Conservation (phyloP, 129 eudicot genomes). For the Kitagawia praeruptora region DNA sequence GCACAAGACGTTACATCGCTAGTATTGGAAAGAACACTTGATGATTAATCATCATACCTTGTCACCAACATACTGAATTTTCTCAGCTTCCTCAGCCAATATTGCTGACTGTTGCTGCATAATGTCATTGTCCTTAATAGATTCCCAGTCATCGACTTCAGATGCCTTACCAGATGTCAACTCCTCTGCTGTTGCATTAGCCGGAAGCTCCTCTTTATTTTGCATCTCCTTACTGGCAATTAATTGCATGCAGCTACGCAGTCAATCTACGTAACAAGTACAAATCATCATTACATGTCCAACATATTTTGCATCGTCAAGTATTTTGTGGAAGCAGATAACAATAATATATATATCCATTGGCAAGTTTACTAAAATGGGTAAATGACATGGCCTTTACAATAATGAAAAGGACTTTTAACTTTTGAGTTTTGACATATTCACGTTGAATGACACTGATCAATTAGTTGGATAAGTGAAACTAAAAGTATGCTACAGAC, state of each 20-base stretch:
- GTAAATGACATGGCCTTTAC: not conserved
- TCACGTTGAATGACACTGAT: not conserved
- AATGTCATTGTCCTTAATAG: slow-evolving; percentile 68
- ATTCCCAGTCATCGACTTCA: slow-evolving; percentile 60
- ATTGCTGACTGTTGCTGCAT: slow-evolving; percentile 78
- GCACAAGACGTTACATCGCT: not conserved
- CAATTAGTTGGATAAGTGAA: not conserved
- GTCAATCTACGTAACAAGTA: not conserved
- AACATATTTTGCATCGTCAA: not conserved
- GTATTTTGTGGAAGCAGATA: not conserved
- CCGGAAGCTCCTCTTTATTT: slow-evolving; percentile 50
- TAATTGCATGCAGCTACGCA: not conserved
- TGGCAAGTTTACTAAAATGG: not conserved
- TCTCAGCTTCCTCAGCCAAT: slow-evolving; percentile 59
- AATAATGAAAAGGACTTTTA: not conserved
- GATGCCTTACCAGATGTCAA: slow-evolving; percentile 27
- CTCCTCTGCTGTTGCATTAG: slow-evolving; percentile 37
- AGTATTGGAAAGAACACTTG: not conserved
- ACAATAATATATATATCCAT: not conserved
- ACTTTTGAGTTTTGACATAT: no score
- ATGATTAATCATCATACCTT: slow-evolving; percentile 35
- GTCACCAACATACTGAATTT: slow-evolving; percentile 66
- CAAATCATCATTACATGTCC: not conserved
- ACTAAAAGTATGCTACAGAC: no score
- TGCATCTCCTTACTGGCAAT: slow-evolving; percentile 38